phyloP scores from a whole-genome alignment of 2,329 filamentous ascomycete species.

The Ophiosphaerella narmari region DNA sequence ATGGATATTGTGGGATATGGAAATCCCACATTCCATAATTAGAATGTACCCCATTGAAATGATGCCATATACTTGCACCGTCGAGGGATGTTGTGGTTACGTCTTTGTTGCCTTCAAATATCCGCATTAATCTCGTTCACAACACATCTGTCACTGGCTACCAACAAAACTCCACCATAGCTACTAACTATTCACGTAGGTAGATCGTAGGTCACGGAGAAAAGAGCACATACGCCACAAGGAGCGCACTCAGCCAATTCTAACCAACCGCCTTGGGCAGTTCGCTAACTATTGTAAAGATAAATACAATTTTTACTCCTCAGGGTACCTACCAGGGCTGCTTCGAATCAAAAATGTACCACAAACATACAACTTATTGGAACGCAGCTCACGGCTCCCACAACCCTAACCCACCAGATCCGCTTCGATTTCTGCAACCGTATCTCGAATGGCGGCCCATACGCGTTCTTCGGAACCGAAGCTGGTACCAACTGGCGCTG shows the following conservation, averaged over 20 bases:
- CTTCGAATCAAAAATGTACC: not conserved
- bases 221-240: not conserved
- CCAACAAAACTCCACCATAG: not conserved
- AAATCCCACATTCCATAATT: no score
- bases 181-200: not conserved
- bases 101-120: no score
- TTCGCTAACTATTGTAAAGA: slow-evolving; percentile 1
- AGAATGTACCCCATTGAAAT: no score
- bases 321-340: not conserved
- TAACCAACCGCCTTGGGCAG: slow-evolving; percentile 3
- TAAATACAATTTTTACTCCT: not conserved
- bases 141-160: not conserved
- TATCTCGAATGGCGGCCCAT: not conserved
- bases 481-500: slow-evolving; percentile 1
- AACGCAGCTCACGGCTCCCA: not conserved
- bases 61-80: no score
- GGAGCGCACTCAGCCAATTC: slow-evolving; percentile 3
- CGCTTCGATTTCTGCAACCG: not conserved
- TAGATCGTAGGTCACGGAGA: slow-evolving; percentile 1
- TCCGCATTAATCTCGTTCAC: no score
- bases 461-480: slow-evolving; percentile 1
- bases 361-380: not conserved
- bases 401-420: not conserved
- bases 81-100: no score
- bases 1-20: no score